These are phyloP conservation scores for Gelatoporia subvermispora DNA, from an alignment of 768 basidiomycete genomes.

Conservation along the genomic window DNA sequence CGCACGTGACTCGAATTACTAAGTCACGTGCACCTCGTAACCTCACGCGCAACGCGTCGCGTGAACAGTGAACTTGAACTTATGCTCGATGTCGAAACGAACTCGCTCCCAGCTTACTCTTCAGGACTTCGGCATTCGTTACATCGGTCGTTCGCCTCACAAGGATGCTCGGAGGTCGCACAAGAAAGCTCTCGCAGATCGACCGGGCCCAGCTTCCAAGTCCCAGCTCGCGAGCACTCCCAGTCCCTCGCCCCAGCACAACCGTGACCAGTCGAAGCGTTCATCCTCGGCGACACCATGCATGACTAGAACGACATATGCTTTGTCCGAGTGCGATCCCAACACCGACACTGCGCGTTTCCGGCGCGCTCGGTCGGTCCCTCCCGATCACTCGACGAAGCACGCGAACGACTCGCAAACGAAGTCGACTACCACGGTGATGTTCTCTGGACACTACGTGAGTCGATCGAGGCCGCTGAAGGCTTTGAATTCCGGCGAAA, in stretches of 20 bases:
- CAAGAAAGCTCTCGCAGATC: background rate
- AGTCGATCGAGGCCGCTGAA: too few species aligned
- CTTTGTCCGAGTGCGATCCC: background rate
- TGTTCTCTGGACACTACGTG: too few species aligned
- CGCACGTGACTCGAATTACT: background rate
- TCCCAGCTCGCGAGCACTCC: background rate
- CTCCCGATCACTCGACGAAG: background rate
- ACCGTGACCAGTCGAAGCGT: background rate
- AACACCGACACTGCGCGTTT: background rate
- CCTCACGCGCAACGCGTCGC: background rate
- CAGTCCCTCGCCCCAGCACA: background rate
- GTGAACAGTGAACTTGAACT: background rate
- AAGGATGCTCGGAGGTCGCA: constrained; percentile 7
- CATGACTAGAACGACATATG: background rate
- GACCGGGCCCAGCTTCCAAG: background rate
- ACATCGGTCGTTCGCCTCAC: constrained; percentile 5
- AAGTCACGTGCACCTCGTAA: background rate
- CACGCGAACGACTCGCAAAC: background rate
- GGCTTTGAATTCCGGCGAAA: too few species aligned
- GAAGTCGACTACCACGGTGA: background rate
- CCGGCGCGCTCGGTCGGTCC: constrained; percentile 3
- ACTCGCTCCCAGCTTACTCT: constrained; percentile 5
- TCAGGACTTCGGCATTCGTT: background rate
- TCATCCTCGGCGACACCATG: too few species aligned
- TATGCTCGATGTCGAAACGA: background rate